Evolutionary conservation across 495 filamentous ascomycete genomes (phyloP), one percentile per base, ranked within the genome.

Genomic region (Viridothelium virens): DNA sequence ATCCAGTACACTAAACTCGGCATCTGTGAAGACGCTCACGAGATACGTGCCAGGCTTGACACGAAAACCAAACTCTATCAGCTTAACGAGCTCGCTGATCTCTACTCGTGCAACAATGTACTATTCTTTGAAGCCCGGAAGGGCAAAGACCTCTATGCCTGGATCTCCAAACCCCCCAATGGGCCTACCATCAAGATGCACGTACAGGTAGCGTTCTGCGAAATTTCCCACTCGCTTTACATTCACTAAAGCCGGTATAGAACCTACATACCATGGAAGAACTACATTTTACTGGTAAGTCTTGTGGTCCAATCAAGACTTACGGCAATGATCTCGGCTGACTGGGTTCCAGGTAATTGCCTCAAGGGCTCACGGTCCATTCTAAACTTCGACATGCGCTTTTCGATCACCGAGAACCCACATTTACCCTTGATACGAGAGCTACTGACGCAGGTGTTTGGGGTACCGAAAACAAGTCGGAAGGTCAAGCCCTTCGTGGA

Each of bases 71-170:
- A 95, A 72, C 88, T 96, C 66, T 87, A 90, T 76, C 86, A 96
- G 72, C 84, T 99, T 7, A 97, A 97, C 79, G 93, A 96, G 75
- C 86, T 97, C 16, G 94, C 94, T 47, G 93, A 99, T 70, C 85
- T 99, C 25, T 96, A 97, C 82, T 97, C 96, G 70, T 97, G 93
- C 85, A 99, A 99, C 79, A 94, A 97, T 77, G 87, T 97, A 63
- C 83, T 96, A 68, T 99, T 96, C 79, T 94, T 97, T 75, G 94
- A 98, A 79, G 94, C 92, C 64, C 82, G 91, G 68, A 98, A 97
- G 78, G 91, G 90, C 46, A 88, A 95, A 75, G 94, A 97, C 82
- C 79, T 95, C 41, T 98, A 96, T 75, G 82, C 93, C 56, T 96
- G 93, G 93, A 83, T 97, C 74, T 85, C 89, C 77, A 95, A 95